phyloP scores from a whole-genome alignment of 2,329 filamentous ascomycete genomes.

The Fusarium bulbicola region DNA sequence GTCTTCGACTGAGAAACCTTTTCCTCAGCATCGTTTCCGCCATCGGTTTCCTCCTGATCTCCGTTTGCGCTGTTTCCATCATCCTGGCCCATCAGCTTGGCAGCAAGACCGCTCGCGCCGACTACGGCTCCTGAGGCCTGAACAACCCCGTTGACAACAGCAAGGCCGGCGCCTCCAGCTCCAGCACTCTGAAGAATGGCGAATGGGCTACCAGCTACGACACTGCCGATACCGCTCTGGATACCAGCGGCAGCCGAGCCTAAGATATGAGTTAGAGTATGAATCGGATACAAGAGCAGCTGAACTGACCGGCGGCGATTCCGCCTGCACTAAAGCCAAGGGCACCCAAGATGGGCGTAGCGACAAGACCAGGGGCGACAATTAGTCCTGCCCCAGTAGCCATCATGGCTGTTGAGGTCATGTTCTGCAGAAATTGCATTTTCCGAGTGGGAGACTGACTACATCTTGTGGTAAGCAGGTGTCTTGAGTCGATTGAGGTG shows the following conservation, averaged over 20 bases:
- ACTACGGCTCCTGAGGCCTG: not conserved
- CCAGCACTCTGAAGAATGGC: constrained; percentile 47
- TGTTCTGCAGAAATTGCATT: not conserved
- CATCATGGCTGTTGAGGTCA: not conserved
- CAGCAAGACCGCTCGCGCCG: not conserved
- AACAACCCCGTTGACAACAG: constrained; percentile 28
- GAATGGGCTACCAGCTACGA: constrained; percentile 38
- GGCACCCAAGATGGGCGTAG: not conserved
- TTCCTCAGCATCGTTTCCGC: not conserved
- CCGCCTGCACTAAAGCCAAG: not conserved
- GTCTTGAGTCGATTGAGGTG: not conserved
- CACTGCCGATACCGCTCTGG: constrained; percentile 44
- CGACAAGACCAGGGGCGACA: not conserved
- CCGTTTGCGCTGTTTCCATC: too few species aligned
- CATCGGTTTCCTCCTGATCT: not conserved
- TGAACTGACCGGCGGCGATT: not conserved
- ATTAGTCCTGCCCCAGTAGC: not conserved
- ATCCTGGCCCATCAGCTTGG: not conserved
- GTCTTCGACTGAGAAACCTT: not conserved
- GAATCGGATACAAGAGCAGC: not conserved
- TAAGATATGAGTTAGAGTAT: not conserved
- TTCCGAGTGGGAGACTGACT: not conserved
- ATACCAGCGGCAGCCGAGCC: constrained; percentile 38
- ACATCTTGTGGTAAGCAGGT: not conserved
- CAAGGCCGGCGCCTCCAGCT: constrained; percentile 41